phyloP scores from a whole-genome alignment of 2,329 filamentous ascomycete species.

The Tolypocladium ophioglossoides region DNA sequence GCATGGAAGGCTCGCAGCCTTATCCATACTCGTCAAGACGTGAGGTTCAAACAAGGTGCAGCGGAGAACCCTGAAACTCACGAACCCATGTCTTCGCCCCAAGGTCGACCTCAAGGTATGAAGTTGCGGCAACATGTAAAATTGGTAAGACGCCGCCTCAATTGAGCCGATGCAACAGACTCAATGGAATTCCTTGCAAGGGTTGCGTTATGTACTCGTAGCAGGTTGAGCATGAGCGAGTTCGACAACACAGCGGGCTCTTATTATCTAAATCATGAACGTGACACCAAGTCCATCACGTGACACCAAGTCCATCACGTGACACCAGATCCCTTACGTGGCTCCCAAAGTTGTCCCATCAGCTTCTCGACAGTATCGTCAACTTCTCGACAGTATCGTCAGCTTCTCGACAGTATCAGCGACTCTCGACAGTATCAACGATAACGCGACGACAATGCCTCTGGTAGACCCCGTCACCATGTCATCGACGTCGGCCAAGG shows the following conservation, averaged over 20 bases:
- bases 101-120: background rate
- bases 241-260: background rate
- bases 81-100: too few relatives aligned
- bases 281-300: too few relatives aligned
- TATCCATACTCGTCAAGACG: too few relatives aligned
- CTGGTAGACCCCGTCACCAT: constrained; percentile 27
- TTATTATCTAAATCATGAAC: too few relatives aligned
- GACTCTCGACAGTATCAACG: background rate
- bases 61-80: too few relatives aligned
- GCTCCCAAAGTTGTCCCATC: background rate
- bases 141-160: background rate
- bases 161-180: background rate
- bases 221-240: background rate
- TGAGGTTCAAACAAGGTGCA: too few relatives aligned
- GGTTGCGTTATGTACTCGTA: background rate
- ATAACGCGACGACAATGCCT: constrained; percentile 9
- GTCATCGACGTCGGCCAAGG: constrained; percentile 23
- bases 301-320: too few relatives aligned
- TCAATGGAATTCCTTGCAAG: background rate
- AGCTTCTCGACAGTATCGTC: background rate
- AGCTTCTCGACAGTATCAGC: too few relatives aligned
- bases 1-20: too few relatives aligned
- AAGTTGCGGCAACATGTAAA: background rate
- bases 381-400: too few relatives aligned
- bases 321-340: background rate